phyloP scores from a whole-genome alignment of 352 stramenopile genomes.

The Elongisporangium prolatum region DNA sequence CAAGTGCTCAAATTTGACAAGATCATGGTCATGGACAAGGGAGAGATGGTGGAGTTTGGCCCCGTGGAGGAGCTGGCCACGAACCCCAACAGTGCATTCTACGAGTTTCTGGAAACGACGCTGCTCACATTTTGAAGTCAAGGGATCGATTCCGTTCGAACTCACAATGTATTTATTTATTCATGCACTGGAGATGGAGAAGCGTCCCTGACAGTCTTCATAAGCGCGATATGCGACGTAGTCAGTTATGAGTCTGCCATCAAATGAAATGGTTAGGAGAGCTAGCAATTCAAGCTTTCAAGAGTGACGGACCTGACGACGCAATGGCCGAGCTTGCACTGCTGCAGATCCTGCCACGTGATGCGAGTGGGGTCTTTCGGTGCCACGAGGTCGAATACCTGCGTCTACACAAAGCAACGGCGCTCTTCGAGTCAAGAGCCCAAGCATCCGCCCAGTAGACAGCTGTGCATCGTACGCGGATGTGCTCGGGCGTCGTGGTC shows the following conservation, averaged over 20 bases:
- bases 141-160: too few relatives aligned
- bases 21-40: conserved; percentile 55
- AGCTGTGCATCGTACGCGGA: conserved; percentile 18
- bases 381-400: conserved; percentile 58
- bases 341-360: conserved; percentile 52
- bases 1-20: conserved; percentile 92
- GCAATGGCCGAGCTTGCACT: conserved; percentile 40
- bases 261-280: neutral
- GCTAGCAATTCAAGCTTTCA: too few relatives aligned
- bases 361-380: conserved; percentile 34
- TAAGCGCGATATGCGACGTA: conserved; percentile 52
- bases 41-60: conserved; percentile 82
- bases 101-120: conserved; percentile 34
- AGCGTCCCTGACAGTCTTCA: conserved; percentile 42
- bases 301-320: conserved; percentile 27
- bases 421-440: neutral
- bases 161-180: too few relatives aligned
- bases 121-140: conserved; percentile 22
- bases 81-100: conserved; percentile 27
- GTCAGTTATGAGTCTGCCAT: conserved; percentile 39
- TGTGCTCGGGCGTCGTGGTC: neutral
- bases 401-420: conserved; percentile 23
- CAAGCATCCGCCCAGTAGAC: too few relatives aligned
- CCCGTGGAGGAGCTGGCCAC: conserved; percentile 74
- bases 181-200: conserved; percentile 10